Evolutionary conservation across 164 flowering plant genomes (phyloP).

Genomic region (Chloranthus sessilifolius): DNA sequence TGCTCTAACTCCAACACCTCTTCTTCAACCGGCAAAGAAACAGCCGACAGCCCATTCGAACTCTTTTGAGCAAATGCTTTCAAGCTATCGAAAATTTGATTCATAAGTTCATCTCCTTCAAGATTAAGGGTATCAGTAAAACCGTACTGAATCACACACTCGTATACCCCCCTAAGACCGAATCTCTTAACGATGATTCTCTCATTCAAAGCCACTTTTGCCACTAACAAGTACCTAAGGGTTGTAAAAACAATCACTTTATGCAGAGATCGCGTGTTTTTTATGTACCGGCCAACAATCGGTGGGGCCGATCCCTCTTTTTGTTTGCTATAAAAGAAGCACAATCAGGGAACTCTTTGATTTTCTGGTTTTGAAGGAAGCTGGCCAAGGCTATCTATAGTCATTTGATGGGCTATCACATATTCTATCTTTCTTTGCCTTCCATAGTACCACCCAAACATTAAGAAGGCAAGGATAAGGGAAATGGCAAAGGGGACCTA

Average conservation of each 20-base stretch:
- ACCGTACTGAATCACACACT: slow-evolving; percentile 67
- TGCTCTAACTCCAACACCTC: slow-evolving; percentile 44
- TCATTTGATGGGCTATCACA: slow-evolving; percentile 56
- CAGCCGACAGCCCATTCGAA: slow-evolving; percentile 9
- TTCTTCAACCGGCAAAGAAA: slow-evolving; percentile 21
- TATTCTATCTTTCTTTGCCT: slow-evolving; percentile 67
- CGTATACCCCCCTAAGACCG: slow-evolving; percentile 53
- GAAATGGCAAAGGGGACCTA: slow-evolving; percentile 92
- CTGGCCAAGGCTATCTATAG: slow-evolving; percentile 33
- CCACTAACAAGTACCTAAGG: slow-evolving; percentile 55
- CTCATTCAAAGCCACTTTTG: slow-evolving; percentile 58
- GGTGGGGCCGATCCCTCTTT: slow-evolving; percentile 77
- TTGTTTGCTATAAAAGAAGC: slow-evolving; percentile 72
- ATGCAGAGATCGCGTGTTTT: slow-evolving; percentile 69
- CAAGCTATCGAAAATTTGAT: slow-evolving; percentile 41
- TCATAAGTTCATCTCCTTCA: slow-evolving; percentile 49
- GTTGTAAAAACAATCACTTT: slow-evolving; percentile 61
- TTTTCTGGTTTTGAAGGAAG: slow-evolving; percentile 48
- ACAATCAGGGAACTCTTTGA: slow-evolving; percentile 71
- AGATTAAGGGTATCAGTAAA: slow-evolving; percentile 58
- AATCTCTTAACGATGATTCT: slow-evolving; percentile 44
- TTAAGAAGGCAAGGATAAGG: slow-evolving; percentile 58
- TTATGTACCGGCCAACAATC: slow-evolving; percentile 65
- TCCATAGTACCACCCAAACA: slow-evolving; percentile 88
- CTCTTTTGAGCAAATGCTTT: slow-evolving; percentile 20